These are phyloP conservation scores for Cichorium intybus DNA, from an alignment of 140 eudicot species.

Conservation along the genomic window DNA sequence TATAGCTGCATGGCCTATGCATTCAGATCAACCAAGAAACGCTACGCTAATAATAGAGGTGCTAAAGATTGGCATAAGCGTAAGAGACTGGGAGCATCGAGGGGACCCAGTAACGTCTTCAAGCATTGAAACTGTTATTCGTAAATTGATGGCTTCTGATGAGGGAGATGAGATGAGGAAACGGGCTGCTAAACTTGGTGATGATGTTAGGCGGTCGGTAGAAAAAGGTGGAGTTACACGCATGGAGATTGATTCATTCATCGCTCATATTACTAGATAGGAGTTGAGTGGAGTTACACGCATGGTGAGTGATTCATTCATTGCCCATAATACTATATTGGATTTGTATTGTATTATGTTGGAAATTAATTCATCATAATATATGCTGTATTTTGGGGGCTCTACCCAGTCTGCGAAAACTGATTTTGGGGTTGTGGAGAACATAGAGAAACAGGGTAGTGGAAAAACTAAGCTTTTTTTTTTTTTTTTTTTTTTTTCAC, in stretches of 20 bases:
- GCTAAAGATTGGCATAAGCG: conserved; percentile 28
- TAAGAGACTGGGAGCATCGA: conserved; percentile 28
- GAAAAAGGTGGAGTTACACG: conserved; percentile 37
- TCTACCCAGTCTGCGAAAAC: too few relatives aligned
- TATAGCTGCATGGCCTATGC: conserved; percentile 57
- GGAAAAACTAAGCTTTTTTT: too few relatives aligned
- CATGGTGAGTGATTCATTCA: conserved; percentile 34
- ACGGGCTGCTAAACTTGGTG: conserved; percentile 37
- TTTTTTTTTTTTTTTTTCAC: too few relatives aligned
- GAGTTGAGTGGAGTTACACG: conserved; percentile 14
- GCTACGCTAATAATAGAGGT: conserved; percentile 25
- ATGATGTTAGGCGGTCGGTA: conserved; percentile 24
- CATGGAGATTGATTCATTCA: conserved; percentile 36
- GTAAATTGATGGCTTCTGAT: conserved; percentile 25
- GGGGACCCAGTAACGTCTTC: conserved; percentile 28
- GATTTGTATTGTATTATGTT: too few relatives aligned
- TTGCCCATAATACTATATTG: conserved; percentile 31
- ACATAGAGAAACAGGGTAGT: too few relatives aligned
- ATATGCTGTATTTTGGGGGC: too few relatives aligned
- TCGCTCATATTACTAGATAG: conserved; percentile 33
- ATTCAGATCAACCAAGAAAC: conserved; percentile 56
- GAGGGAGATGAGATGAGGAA: conserved; percentile 39
- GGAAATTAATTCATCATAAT: too few relatives aligned
- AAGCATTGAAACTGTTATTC: conserved; percentile 6
- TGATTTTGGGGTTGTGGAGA: too few relatives aligned